Base-by-base conservation (phyloP, 352 stramenopile genomes). In the Halophytophthora polymorphica region DNA sequence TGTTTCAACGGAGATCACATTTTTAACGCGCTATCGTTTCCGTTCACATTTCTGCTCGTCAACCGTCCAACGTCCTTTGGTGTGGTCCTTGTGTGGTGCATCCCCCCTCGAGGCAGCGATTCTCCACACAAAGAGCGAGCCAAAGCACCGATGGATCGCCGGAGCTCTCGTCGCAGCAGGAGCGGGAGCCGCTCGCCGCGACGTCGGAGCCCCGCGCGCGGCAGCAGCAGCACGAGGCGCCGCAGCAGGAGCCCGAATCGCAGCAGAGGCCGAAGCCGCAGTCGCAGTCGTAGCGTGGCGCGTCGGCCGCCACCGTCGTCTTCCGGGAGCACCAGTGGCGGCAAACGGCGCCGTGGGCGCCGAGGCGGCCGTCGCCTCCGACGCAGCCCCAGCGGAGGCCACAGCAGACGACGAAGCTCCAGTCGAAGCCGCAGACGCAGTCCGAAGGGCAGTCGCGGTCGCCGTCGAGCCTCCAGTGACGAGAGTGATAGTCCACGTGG, bases 181-280 rank as follows among this genome's bases (percentile, higher is more conserved):
- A 31, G 64, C 40, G 23, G 31, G 15, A 81, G 67, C 41, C 64
- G 64, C 42, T 76, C 67, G 4, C 55, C 46, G 34, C 52, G 64
- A 10, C 59, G 45, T 25, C 35, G 39, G 8, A 67, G 50, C 33
- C 25, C 48, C 44, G 43, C 54, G 44, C 52, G 57, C 23, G 38
- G 43, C n/a, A 42, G 59, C 50, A 38, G 44, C 28, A 37, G 55
- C 47, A 65, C 37, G 37, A 42, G 41, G 13, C 33, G 33, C 5
- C 33, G 33, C 11, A 14, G 15, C 33, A 38, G 15, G 17, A 66
- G 47, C 35, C 38, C 2, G 34, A 71, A 53, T 44, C 49, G 50
- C n/a, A 66, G 56, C 25, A 50, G 7, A 1, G 64, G 49, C 21
- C 40, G 23, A 22, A 49, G 17, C 8, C 17, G 38, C 18, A 44